phyloP scores from a whole-genome alignment of 441 rosid genomes.

The Pelargonium australe region DNA sequence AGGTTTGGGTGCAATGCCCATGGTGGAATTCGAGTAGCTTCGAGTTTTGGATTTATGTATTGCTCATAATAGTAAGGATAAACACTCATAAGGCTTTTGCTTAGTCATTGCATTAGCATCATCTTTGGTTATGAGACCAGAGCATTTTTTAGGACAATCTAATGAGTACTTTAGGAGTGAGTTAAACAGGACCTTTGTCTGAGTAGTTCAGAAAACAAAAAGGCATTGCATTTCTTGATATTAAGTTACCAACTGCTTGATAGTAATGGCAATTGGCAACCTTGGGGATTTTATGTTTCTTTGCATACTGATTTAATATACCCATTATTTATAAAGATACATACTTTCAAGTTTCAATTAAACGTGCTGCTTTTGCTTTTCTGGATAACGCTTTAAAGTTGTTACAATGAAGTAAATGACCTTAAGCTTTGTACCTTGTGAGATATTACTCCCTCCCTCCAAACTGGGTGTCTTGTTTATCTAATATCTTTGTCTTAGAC shows the following conservation, averaged over 20 bases:
- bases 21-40: constrained; percentile 3
- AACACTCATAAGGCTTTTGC: not conserved
- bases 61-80: not conserved
- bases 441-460: not conserved
- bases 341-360: not conserved
- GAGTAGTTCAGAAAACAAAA: not conserved
- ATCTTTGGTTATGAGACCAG: not conserved
- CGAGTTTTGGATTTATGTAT: not conserved
- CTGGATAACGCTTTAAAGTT: not conserved
- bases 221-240: not conserved
- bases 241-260: not conserved
- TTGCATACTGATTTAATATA: not conserved
- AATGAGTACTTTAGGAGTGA: not conserved
- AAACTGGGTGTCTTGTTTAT: no score
- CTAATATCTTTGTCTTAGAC: no score
- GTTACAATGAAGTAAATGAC: not conserved
- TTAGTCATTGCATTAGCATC: not conserved
- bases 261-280: not conserved
- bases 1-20: not conserved
- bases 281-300: not conserved
- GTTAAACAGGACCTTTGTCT: not conserved
- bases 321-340: not conserved
- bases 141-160: not conserved
- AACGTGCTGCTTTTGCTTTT: not conserved
- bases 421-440: not conserved